Evolutionary conservation across 306 rosid species (phyloP).

Genomic region (Urtica urens): DNA sequence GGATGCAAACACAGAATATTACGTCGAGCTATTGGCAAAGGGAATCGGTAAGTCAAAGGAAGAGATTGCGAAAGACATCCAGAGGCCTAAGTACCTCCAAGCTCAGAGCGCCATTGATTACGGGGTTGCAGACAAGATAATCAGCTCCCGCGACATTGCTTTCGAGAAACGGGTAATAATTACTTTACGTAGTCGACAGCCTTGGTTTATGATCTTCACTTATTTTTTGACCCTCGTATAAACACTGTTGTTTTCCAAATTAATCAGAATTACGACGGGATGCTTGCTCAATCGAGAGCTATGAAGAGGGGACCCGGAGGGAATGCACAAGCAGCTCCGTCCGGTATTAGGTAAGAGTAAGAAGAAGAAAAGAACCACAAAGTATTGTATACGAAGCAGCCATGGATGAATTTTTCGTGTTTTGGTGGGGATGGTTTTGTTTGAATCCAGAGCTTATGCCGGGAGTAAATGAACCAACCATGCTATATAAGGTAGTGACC

Average conservation of each 20-base stretch:
- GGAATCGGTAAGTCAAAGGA: slow-evolving; percentile 74
- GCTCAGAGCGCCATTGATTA: slow-evolving; percentile 76
- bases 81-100: slow-evolving; percentile 46
- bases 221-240: no score
- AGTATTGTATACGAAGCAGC: no score
- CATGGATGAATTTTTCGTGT: no score
- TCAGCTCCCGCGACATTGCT: slow-evolving; percentile 26
- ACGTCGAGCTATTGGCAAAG: slow-evolving; percentile 64
- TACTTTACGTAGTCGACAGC: not conserved
- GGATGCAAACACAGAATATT: slow-evolving; percentile 57
- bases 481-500: no score
- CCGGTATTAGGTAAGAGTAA: slow-evolving; percentile 50
- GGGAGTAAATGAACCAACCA: no score
- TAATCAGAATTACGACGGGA: slow-evolving; percentile 57
- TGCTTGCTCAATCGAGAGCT: slow-evolving; percentile 71
- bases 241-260: no score
- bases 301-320: slow-evolving; percentile 44
- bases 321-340: slow-evolving; percentile 60
- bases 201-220: no score
- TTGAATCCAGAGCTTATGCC: no score
- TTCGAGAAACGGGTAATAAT: slow-evolving; percentile 62
- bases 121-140: slow-evolving; percentile 73
- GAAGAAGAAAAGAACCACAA: no score
- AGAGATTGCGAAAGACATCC: slow-evolving; percentile 63
- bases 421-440: no score